A percentile compares a stretch with the other conserved stretches of the same genome.
Evolutionary conservation across 2,329 filamentous ascomycete genomes (phyloP).

Genomic region (Myriosclerotinia curreyana): DNA sequence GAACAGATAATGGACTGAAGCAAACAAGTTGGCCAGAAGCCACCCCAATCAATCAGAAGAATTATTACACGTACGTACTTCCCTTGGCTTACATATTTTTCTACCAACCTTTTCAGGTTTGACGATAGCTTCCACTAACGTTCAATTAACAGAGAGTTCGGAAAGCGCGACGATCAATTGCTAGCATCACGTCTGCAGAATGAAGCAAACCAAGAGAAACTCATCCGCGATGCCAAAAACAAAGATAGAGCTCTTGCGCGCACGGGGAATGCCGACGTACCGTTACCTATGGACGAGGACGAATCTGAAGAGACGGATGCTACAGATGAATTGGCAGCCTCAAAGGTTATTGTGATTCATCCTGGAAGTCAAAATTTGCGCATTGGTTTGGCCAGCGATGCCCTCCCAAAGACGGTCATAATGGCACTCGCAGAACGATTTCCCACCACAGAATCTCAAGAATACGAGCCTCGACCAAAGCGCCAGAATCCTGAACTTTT

Average conservation of each 20-base stretch:
- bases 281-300: slow-evolving; percentile 56
- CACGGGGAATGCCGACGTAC: slow-evolving; percentile 64
- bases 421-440: slow-evolving; percentile 86
- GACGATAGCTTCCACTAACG: not conserved
- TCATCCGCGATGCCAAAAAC: slow-evolving; percentile 84
- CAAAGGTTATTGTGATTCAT: slow-evolving; percentile 92
- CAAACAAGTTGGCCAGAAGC: slow-evolving; percentile 91
- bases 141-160: slow-evolving; percentile 68
- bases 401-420: slow-evolving; percentile 87
- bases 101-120: not conserved
- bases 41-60: slow-evolving; percentile 96
- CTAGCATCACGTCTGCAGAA: slow-evolving; percentile 83
- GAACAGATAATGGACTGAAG: slow-evolving; percentile 98
- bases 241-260: slow-evolving; percentile 81
- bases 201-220: slow-evolving; percentile 79
- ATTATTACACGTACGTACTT: slow-evolving; percentile 84
- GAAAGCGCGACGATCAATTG: slow-evolving; percentile 97
- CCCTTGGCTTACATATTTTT: not conserved
- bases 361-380: slow-evolving; percentile 92
- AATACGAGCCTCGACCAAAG: slow-evolving; percentile 73
- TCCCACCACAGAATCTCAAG: slow-evolving; percentile 76
- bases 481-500: slow-evolving; percentile 57
- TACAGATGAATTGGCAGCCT: slow-evolving; percentile 66
- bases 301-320: slow-evolving; percentile 52
- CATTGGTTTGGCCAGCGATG: slow-evolving; percentile 93